phyloP scores from a whole-genome alignment of 805 yeast genomes.

The Candida schatavii region DNA sequence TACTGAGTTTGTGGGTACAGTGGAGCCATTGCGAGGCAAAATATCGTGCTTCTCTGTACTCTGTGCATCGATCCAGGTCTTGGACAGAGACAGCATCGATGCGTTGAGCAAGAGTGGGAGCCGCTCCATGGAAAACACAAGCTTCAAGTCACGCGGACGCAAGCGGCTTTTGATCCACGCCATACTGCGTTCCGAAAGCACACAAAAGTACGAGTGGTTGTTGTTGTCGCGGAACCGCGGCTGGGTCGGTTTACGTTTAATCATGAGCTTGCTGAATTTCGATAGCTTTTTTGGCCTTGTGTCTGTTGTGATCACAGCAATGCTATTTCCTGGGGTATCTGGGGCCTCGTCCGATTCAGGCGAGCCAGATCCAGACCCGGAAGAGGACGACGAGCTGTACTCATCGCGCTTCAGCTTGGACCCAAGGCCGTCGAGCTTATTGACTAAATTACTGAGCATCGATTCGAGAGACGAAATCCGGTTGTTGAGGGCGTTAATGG shows the following conservation, averaged over 20 bases:
- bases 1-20: background rate
- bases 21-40: background rate
- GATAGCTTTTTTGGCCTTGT: background rate
- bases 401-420: background rate
- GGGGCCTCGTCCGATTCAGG: background rate
- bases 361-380: background rate
- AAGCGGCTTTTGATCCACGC: slow-evolving; percentile 25
- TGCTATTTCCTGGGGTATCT: background rate
- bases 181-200: slow-evolving; percentile 29
- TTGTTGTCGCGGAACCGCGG: background rate
- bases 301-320: background rate
- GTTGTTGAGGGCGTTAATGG: slow-evolving; percentile 10
- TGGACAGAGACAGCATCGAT: slow-evolving; percentile 3
- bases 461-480: slow-evolving; percentile 15
- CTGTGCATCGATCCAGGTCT: background rate
- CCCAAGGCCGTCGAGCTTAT: slow-evolving; percentile 10
- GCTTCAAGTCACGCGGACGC: slow-evolving; percentile 1
- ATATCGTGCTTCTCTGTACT: background rate
- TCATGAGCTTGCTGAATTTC: slow-evolving; percentile 1
- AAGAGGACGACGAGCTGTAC: background rate
- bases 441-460: slow-evolving; percentile 15
- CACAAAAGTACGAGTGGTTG: slow-evolving; percentile 25
- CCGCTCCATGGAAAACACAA: slow-evolving; percentile 1
- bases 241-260: background rate
- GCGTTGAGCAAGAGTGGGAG: slow-evolving; percentile 1